Conservation (phyloP, 306 rosid genomes). For the Arachis hypogaea region DNA sequence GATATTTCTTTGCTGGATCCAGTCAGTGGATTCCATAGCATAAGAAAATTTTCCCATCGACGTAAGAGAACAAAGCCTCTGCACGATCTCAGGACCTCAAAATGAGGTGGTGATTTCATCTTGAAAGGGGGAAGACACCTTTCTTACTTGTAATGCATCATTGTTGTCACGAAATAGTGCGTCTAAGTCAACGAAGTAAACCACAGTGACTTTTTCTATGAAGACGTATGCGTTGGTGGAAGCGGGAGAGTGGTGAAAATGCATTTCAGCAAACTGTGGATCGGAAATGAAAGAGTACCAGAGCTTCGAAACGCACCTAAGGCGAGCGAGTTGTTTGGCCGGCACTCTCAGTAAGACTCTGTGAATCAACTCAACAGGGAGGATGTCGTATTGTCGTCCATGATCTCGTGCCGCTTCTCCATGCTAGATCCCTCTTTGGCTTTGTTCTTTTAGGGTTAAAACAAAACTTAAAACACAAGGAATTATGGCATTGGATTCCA, state of each 20-base stretch:
- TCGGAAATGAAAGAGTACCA: slow-evolving; percentile 12
- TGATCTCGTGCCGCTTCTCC: too few species aligned
- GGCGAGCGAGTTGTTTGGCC: background rate
- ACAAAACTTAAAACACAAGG: too few species aligned
- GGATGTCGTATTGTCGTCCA: too few species aligned
- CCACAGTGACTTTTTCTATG: too few species aligned
- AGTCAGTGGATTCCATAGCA: too few species aligned
- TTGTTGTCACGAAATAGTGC: background rate
- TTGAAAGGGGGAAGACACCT: background rate
- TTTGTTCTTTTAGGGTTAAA: too few species aligned
- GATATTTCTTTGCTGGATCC: too few species aligned
- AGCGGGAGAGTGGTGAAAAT: background rate
- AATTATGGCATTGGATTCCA: too few species aligned
- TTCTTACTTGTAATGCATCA: background rate
- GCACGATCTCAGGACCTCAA: background rate
- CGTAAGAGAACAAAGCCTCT: slow-evolving; percentile 8
- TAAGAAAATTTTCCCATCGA: too few species aligned
- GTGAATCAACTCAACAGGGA: background rate
- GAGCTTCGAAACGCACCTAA: background rate
- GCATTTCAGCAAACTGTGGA: background rate
- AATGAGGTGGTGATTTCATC: background rate
- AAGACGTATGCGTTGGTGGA: background rate
- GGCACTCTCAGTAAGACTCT: background rate
- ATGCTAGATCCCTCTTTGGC: too few species aligned
- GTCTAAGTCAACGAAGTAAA: background rate